These are phyloP conservation scores for Cercophora samala DNA, from an alignment of 495 filamentous ascomycete species.

Conservation along the genomic window DNA sequence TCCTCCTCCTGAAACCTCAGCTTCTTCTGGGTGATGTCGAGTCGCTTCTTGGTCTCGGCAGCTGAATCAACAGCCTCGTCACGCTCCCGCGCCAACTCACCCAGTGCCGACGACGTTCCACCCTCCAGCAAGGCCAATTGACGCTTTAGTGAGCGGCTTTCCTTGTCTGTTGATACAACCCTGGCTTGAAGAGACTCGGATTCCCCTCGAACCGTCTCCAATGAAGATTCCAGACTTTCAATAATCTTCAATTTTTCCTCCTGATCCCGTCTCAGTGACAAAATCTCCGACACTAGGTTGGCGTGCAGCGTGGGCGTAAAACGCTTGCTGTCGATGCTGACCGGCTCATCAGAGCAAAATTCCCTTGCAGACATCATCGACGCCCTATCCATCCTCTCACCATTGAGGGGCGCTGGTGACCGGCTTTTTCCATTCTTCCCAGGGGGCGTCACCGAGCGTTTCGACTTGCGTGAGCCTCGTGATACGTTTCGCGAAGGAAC, in stretches of 20 bases:
- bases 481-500: conserved; percentile 60
- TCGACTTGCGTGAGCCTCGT: conserved; percentile 48
- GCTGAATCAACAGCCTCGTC: conserved; percentile 77
- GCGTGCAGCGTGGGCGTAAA: conserved; percentile 96
- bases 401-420: conserved; percentile 60
- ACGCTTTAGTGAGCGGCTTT: conserved; percentile 75
- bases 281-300: conserved; percentile 89
- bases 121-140: conserved; percentile 84
- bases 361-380: conserved; percentile 55
- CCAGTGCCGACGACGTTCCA: conserved; percentile 77
- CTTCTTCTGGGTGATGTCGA: conserved; percentile 76
- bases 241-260: conserved; percentile 83
- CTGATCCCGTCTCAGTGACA: conserved; percentile 79
- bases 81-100: conserved; percentile 77
- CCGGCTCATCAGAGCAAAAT: conserved; percentile 61
- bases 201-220: conserved; percentile 69
- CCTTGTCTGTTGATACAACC: conserved; percentile 61
- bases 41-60: conserved; percentile 68
- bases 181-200: conserved; percentile 63
- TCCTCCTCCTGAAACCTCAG: conserved; percentile 81
- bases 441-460: conserved; percentile 56
- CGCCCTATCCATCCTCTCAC: conserved; percentile 47
- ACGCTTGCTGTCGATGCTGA: conserved; percentile 80
- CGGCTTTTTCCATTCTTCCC: conserved; percentile 52
- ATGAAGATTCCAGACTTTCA: conserved; percentile 71